A percentile compares a stretch with the other conserved stretches of the same genome.
Conservation (phyloP, 176 grass and related monocot genomes). For the Aegilops tauschii region DNA sequence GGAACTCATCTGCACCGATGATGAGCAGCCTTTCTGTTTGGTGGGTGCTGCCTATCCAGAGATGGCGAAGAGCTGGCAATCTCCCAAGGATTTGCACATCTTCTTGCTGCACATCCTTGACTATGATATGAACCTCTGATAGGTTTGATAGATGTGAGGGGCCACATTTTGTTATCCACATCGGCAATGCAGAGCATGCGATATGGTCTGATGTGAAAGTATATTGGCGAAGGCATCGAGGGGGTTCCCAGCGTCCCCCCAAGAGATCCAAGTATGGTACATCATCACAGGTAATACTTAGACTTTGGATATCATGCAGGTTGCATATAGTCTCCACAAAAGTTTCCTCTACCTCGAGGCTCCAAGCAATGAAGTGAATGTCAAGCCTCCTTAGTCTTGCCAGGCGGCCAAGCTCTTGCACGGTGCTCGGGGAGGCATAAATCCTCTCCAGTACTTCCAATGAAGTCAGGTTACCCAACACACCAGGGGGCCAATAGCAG, state of each 20-base stretch:
- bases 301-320: not conserved
- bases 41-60: not conserved
- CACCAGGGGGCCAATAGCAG: no score
- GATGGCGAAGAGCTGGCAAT: not conserved
- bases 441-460: not conserved
- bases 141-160: no score
- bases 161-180: not conserved
- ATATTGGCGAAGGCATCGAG: not conserved
- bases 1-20: no score
- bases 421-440: not conserved
- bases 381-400: not conserved
- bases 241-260: not conserved
- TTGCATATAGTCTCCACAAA: not conserved
- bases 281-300: not conserved
- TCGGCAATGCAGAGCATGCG: not conserved
- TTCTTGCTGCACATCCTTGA: not conserved
- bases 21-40: not conserved
- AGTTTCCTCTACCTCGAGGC: not conserved
- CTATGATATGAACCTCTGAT: fast-evolving
- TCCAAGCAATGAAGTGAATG: no score
- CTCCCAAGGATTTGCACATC: not conserved
- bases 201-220: fast-evolving
- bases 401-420: not conserved
- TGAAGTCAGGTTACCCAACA: not conserved
- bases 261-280: not conserved